Conservation (phyloP, 2,329 filamentous ascomycete genomes). For the Alternaria consortialis region DNA sequence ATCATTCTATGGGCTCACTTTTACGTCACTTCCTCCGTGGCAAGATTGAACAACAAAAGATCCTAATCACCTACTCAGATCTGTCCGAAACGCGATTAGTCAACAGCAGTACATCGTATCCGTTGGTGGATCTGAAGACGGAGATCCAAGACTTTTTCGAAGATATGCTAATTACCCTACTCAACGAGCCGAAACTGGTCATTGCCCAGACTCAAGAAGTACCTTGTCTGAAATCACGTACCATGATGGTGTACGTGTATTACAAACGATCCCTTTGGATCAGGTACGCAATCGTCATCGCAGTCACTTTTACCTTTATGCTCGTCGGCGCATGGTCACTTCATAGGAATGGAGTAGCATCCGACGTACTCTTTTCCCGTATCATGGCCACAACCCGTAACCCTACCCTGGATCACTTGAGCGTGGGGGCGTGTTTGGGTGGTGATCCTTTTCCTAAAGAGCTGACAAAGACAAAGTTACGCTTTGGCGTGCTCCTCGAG, state of each 20-base stretch:
- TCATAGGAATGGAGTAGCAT: conserved; percentile 47
- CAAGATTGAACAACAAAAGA: conserved; percentile 33
- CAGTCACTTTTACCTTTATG: conserved; percentile 39
- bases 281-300: conserved; percentile 48
- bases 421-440: conserved; percentile 53
- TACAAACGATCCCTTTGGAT: conserved; percentile 45
- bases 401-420: conserved; percentile 49
- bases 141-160: conserved; percentile 46
- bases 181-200: conserved; percentile 45
- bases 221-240: conserved; percentile 39
- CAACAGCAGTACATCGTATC: conserved; percentile 39
- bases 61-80: conserved; percentile 45
- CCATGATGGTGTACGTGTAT: conserved; percentile 44
- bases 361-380: conserved; percentile 48
- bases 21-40: conserved; percentile 49
- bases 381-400: conserved; percentile 52
- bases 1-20: conserved; percentile 46
- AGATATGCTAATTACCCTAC: conserved; percentile 50
- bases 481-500: conserved; percentile 52
- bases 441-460: conserved; percentile 54
- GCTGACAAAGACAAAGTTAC: conserved; percentile 47
- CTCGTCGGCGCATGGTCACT: conserved; percentile 47
- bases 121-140: conserved; percentile 37
- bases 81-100: conserved; percentile 48
- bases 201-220: conserved; percentile 33